Evolutionary conservation across 441 rosid genomes (phyloP).

Genomic region (Eruca vesicaria): DNA sequence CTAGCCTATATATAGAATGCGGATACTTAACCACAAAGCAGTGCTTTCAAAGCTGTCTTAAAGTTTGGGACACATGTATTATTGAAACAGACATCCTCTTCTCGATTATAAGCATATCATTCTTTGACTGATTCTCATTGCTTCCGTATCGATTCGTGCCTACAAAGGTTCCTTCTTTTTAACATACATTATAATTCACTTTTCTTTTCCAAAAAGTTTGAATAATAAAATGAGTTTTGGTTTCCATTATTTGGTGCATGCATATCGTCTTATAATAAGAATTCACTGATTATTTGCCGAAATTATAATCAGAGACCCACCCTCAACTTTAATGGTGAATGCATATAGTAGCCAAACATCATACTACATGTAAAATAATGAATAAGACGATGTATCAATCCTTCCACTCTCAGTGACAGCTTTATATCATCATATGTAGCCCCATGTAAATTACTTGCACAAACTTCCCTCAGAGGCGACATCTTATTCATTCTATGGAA

Average conservation of each 20-base stretch:
- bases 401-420: not conserved
- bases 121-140: slow-evolving; percentile 19
- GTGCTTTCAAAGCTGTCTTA: slow-evolving; percentile 35
- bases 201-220: slow-evolving; percentile 11
- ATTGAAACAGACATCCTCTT: slow-evolving; percentile 16
- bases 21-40: slow-evolving; percentile 30
- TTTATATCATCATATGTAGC: too few relatives aligned
- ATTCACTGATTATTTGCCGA: not conserved
- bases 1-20: slow-evolving; percentile 27
- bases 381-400: not conserved
- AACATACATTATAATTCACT: slow-evolving; percentile 30
- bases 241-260: slow-evolving; percentile 12
- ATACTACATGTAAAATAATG: not conserved
- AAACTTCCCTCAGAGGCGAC: not conserved
- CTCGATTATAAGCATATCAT: slow-evolving; percentile 17
- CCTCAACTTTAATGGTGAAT: too few relatives aligned
- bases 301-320: not conserved
- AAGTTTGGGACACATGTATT: slow-evolving; percentile 28
- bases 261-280: not conserved
- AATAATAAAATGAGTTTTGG: slow-evolving; percentile 11
- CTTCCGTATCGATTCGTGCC: slow-evolving; percentile 34
- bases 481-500: not conserved
- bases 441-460: not conserved
- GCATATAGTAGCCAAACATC: too few relatives aligned
- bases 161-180: slow-evolving; percentile 24